Percentiles rank a stretch among this genome's conserved stretches.
These are phyloP conservation scores for Myriosclerotinia scirpicola DNA, from an alignment of 2,329 filamentous ascomycete genomes.

Conservation along the genomic window DNA sequence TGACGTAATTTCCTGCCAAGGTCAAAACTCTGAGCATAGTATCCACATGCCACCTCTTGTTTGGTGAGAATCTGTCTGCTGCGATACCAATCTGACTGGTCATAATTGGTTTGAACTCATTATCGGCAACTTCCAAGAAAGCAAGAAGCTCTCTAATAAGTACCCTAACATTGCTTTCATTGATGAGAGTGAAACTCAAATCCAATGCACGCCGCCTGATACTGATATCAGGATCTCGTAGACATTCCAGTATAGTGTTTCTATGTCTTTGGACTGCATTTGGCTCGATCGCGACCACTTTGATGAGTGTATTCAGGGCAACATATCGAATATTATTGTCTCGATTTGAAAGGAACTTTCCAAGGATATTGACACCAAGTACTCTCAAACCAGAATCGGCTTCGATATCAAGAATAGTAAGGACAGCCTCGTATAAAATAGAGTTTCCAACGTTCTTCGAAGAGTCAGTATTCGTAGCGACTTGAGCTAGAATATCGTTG, in stretches of 20 bases:
- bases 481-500: constrained; percentile 96
- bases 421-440: constrained; percentile 94
- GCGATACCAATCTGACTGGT: constrained; percentile 97
- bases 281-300: constrained; percentile 95
- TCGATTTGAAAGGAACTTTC: constrained; percentile 96
- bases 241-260: constrained; percentile 94
- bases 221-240: constrained; percentile 96
- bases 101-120: constrained; percentile 98
- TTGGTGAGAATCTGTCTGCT: constrained; percentile 91
- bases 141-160: constrained; percentile 90
- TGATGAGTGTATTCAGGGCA: constrained; percentile 93
- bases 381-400: constrained; percentile 93
- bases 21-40: constrained; percentile 95
- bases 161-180: constrained; percentile 92
- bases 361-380: constrained; percentile 94
- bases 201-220: constrained; percentile 94
- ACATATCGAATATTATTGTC: constrained; percentile 99
- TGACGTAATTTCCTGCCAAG: constrained; percentile 93
- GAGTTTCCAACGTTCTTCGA: constrained; percentile 99
- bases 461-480: constrained; percentile 96
- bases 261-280: constrained; percentile 96
- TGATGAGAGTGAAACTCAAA: constrained; percentile 96
- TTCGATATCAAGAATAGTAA: constrained; percentile 97
- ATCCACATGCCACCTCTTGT: constrained; percentile 97
- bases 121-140: constrained; percentile 95